Evolutionary conservation across 202 grass and related monocot species (phyloP).

Genomic region (Zoysia matrella): DNA sequence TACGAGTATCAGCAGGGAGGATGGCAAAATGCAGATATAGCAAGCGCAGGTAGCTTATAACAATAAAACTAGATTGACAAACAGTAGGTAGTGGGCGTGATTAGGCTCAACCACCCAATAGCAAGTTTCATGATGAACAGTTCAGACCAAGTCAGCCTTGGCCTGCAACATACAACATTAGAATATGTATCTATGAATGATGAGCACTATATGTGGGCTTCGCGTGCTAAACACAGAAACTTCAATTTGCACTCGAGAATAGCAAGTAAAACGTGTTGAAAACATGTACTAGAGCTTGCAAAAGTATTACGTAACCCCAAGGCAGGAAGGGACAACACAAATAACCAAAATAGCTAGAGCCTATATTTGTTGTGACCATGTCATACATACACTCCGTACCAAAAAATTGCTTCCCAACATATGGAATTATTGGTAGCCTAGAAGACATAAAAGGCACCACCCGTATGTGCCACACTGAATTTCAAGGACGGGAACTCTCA

Average conservation of each 20-base stretch:
- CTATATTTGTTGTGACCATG: neutral
- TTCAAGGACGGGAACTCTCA: neutral
- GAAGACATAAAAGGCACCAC: neutral
- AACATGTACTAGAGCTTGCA: too few relatives aligned
- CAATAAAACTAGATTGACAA: too few relatives aligned
- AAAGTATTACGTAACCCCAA: neutral
- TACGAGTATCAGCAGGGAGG: too few relatives aligned
- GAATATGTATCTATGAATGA: neutral
- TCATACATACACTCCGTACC: neutral
- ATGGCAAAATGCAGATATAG: too few relatives aligned
- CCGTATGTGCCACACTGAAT: neutral
- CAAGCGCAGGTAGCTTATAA: too few relatives aligned
- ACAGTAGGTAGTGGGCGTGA: too few relatives aligned
- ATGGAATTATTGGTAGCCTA: neutral
- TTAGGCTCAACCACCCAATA: neutral
- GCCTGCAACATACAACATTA: neutral
- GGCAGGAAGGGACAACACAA: neutral
- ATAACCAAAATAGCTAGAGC: constrained; percentile 6
- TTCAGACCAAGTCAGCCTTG: neutral
- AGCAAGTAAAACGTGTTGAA: neutral
- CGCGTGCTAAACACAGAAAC: neutral
- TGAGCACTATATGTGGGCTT: neutral
- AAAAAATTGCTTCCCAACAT: neutral
- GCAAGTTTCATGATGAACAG: neutral
- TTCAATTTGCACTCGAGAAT: neutral